Percentiles rank a stretch among this genome's conserved stretches.
Conservation (phyloP, 352 stramenopile genomes). For the Pythium rishiriense region DNA sequence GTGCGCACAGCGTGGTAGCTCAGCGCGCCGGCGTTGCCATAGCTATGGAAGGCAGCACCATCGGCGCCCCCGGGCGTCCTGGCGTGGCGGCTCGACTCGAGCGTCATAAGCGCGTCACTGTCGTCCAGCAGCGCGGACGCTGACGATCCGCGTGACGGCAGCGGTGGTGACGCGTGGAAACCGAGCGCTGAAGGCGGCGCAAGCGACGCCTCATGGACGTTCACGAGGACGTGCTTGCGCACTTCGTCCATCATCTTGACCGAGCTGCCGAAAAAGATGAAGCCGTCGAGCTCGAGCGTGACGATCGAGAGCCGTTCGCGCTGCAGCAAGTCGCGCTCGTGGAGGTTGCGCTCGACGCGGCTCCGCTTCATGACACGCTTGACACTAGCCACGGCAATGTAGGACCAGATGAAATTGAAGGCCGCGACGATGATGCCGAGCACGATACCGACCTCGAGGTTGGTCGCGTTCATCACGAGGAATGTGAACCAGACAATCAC, state of each 20-base stretch:
- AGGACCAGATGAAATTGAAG: slow-evolving; percentile 89
- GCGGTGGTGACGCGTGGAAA: slow-evolving; percentile 21
- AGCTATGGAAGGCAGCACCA: slow-evolving; percentile 13
- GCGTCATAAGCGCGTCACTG: slow-evolving; percentile 54
- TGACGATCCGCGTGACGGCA: slow-evolving; percentile 6
- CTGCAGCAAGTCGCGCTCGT: slow-evolving; percentile 72
- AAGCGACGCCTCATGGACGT: slow-evolving; percentile 23
- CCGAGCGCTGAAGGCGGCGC: background rate
- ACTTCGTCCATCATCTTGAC: slow-evolving; percentile 90
- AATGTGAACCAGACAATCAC: slow-evolving; percentile 94
- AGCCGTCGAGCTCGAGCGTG: slow-evolving; percentile 82
- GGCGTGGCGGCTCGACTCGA: slow-evolving; percentile 48
- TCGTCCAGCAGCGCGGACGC: slow-evolving; percentile 5
- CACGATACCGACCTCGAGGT: slow-evolving; percentile 95
- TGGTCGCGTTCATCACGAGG: slow-evolving; percentile 91
- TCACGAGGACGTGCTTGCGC: slow-evolving; percentile 78
- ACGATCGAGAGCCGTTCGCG: slow-evolving; percentile 80
- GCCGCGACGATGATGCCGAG: slow-evolving; percentile 89
- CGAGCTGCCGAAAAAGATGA: slow-evolving; percentile 87
- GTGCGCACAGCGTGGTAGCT: slow-evolving; percentile 71
- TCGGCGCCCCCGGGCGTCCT: background rate
- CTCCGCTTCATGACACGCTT: slow-evolving; percentile 81
- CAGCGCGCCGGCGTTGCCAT: background rate
- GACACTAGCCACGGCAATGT: slow-evolving; percentile 69
- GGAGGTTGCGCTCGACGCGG: slow-evolving; percentile 76